Evolutionary conservation across 2,329 filamentous ascomycete species (phyloP), one percentile per base, ranked within the genome.

Genomic region (Ceratocystis cacaofunesta): DNA sequence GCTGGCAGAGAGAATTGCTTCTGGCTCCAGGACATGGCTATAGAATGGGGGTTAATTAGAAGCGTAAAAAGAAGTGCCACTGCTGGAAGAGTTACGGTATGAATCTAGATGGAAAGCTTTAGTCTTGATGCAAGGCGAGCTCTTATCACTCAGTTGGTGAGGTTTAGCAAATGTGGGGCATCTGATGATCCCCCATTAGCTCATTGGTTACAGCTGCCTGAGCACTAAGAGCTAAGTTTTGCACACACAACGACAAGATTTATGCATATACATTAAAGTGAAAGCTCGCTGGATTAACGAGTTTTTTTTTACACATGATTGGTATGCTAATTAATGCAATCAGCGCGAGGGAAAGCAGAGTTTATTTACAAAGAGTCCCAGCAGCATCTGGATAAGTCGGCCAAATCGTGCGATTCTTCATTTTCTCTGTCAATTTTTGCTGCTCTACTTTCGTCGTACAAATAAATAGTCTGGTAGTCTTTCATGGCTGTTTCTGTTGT

Each of bases 1-100:
- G 89, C 73, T 62, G 90, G 89, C 15, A 97, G 85, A 0, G 85
- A 84, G 76, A 97, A 85, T 62, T 86, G 82, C 75, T 94, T 96
- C 77, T 96, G 92, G 71, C 82, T 84, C 89, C 90, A 95, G 68
- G 85, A 89, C 83, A 85, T 85, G 72, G 67, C 67, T 70, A 28
- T 43, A 44, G 44, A 28, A 28, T 57, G 32, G 50, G 46, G 41
- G 19, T 19, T 30, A 22, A 30, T 68, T 70, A 70, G 65, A 64
- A 67, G 50, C 68, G n/a, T 19, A 22, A 22, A 50, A 50, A 22
- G 19, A 19, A 22, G 6, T 8, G n/a, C 19, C 3, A 5, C n/a
- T 22, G n/a, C 1, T 50, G 5, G 17, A 22, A 19, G 48, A 19
- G 48, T 1, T 25, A 17, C 12, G 2, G 30, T n/a, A 28, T 8